Evolutionary conservation across 1,284 basidiomycete genomes (phyloP).

Genomic region (Pseudozyma thailandica): DNA sequence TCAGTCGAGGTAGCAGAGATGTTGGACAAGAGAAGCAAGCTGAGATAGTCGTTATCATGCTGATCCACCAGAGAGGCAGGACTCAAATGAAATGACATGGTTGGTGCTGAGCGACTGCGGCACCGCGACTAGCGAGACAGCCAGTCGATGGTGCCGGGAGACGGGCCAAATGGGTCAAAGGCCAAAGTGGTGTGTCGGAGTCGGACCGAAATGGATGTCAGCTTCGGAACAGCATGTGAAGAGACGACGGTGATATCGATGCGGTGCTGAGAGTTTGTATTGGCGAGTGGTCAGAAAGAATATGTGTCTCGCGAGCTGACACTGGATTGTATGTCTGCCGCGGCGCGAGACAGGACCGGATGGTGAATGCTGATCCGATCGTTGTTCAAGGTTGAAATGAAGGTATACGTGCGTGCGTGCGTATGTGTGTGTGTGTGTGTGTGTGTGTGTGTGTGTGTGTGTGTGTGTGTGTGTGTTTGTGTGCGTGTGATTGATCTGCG

Average conservation of each 20-base stretch:
- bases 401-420: neutral
- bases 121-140: constrained; percentile 16
- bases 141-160: constrained; percentile 20
- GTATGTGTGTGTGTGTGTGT: neutral
- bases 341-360: neutral
- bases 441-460: neutral
- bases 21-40: constrained; percentile 3
- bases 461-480: too few relatives aligned
- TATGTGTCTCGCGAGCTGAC: neutral
- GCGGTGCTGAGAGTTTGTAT: neutral
- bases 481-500: too few relatives aligned
- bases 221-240: constrained; percentile 10
- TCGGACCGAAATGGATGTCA: neutral
- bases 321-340: neutral
- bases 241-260: neutral
- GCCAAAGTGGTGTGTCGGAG: neutral
- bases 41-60: constrained; percentile 10
- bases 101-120: neutral
- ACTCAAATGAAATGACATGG: constrained; percentile 34
- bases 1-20: neutral
- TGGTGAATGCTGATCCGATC: neutral
- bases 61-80: constrained; percentile 40
- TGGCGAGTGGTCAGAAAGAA: neutral
- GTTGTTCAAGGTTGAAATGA: neutral
- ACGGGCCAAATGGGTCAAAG: neutral